These are phyloP conservation scores for Lachnellula occidentalis DNA, from an alignment of 2,329 filamentous ascomycete genomes.

Conservation along the genomic window DNA sequence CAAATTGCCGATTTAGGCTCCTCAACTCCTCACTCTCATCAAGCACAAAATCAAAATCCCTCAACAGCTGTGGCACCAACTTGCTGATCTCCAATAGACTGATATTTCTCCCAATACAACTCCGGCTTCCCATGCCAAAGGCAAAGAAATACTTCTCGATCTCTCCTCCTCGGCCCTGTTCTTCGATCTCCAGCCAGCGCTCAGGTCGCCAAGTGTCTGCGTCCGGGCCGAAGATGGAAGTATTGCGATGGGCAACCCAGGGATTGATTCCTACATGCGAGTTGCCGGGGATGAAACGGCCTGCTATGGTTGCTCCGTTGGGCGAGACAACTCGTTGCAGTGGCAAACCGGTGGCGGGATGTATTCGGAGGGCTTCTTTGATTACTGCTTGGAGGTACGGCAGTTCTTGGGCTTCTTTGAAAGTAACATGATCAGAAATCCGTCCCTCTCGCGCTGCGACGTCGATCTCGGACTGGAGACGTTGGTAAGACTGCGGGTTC, in stretches of 20 bases:
- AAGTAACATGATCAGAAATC: conserved; percentile 28
- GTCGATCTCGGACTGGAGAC: conserved; percentile 31
- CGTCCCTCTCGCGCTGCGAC: not conserved
- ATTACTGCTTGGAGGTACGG: conserved; percentile 50
- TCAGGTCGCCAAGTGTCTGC: conserved; percentile 40
- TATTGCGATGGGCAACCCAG: conserved; percentile 40
- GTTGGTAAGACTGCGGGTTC: conserved; percentile 19
- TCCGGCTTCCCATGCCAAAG: conserved; percentile 39
- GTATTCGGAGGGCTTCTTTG: conserved; percentile 47
- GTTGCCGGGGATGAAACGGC: conserved; percentile 38
- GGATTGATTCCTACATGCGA: conserved; percentile 38
- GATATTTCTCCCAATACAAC: conserved; percentile 41
- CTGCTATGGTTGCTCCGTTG: conserved; percentile 38
- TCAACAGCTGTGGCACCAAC: conserved; percentile 35
- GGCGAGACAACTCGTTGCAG: conserved; percentile 43
- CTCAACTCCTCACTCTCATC: conserved; percentile 15
- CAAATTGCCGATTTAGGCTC: conserved; percentile 26
- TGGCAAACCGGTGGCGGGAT: conserved; percentile 42
- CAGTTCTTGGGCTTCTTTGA: conserved; percentile 36
- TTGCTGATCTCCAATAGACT: conserved; percentile 40
- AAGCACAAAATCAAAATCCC: conserved; percentile 27
- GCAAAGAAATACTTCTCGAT: conserved; percentile 16
- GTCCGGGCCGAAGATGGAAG: conserved; percentile 39
- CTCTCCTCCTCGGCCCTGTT: conserved; percentile 9
- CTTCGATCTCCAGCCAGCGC: conserved; percentile 37